These are phyloP conservation scores for Phytophthora megakarya DNA, from an alignment of 352 stramenopile genomes.

Conservation along the genomic window DNA sequence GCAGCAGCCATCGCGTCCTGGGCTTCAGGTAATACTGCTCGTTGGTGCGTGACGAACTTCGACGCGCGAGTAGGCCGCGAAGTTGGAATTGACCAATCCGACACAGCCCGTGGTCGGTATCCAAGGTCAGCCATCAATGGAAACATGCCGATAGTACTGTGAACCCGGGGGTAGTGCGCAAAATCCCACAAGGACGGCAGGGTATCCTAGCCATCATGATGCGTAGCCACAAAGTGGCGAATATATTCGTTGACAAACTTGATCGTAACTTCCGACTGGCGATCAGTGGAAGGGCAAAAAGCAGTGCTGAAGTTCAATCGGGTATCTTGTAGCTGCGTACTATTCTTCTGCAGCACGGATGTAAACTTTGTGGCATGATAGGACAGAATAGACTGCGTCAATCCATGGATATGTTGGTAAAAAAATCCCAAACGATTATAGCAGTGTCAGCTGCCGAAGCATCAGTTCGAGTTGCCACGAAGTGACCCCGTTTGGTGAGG, in stretches of 20 bases:
- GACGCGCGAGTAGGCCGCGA: no score
- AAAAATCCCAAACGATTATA: background rate
- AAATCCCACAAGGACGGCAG: background rate
- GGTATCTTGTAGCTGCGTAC: no score
- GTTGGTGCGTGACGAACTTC: constrained; percentile 6
- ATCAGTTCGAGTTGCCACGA: background rate
- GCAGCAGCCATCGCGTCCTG: constrained; percentile 8
- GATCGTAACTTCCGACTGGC: background rate
- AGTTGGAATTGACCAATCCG: background rate
- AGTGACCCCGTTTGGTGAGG: constrained; percentile 16
- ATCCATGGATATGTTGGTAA: background rate
- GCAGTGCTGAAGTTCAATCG: background rate
- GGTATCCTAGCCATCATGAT: background rate
- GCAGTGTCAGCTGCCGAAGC: background rate
- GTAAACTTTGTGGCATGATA: background rate
- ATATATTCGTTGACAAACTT: background rate
- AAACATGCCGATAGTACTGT: background rate
- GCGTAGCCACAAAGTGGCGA: background rate
- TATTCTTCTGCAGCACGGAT: no score
- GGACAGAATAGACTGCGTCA: background rate
- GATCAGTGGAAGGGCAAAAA: background rate
- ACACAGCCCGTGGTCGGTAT: background rate
- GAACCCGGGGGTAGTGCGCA: background rate
- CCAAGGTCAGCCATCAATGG: background rate
- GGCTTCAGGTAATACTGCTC: background rate